Percentiles rank a stretch among this genome's conserved stretches.
These are phyloP conservation scores for Puccinia horiana DNA, from an alignment of 1,284 basidiomycete species.

Conservation along the genomic window DNA sequence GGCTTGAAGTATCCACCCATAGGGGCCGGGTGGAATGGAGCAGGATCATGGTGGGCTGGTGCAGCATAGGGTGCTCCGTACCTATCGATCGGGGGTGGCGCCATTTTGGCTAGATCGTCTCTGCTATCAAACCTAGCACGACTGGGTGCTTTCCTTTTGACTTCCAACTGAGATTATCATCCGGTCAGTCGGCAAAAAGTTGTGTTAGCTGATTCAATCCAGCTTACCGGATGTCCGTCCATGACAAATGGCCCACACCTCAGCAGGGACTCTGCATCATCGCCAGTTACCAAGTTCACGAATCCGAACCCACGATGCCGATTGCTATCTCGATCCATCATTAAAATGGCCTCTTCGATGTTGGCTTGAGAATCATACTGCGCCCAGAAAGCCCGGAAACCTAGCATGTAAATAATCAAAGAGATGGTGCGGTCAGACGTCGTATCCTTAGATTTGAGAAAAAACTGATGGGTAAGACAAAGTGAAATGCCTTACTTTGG, in stretches of 20 bases:
- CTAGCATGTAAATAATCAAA: background rate
- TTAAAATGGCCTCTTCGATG: conserved; percentile 95
- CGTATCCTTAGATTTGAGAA: background rate
- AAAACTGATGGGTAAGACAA: background rate
- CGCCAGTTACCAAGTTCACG: conserved; percentile 84
- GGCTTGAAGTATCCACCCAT: conserved; percentile 44
- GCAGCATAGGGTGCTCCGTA: conserved; percentile 49
- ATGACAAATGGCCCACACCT: conserved; percentile 81
- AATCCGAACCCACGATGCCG: conserved; percentile 97
- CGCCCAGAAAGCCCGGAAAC: conserved; percentile 46
- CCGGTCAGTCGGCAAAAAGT: background rate
- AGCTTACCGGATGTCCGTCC: conserved; percentile 81
- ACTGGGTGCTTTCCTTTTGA: conserved; percentile 71
- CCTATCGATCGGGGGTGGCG: conserved; percentile 51
- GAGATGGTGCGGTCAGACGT: background rate
- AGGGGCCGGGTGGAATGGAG: conserved; percentile 58
- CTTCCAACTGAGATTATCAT: conserved; percentile 72
- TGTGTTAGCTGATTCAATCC: background rate
- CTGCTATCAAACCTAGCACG: conserved; percentile 68
- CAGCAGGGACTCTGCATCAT: conserved; percentile 75
- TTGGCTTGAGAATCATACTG: conserved; percentile 64
- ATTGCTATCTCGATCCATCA: conserved; percentile 95
- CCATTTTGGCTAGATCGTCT: conserved; percentile 52
- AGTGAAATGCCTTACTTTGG: conserved; percentile 72
- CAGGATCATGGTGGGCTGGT: conserved; percentile 58